Percentiles rank a stretch among this genome's conserved stretches.
Evolutionary conservation across 2,329 filamentous ascomycete species (phyloP).

Genomic region (Acarospora socialis): DNA sequence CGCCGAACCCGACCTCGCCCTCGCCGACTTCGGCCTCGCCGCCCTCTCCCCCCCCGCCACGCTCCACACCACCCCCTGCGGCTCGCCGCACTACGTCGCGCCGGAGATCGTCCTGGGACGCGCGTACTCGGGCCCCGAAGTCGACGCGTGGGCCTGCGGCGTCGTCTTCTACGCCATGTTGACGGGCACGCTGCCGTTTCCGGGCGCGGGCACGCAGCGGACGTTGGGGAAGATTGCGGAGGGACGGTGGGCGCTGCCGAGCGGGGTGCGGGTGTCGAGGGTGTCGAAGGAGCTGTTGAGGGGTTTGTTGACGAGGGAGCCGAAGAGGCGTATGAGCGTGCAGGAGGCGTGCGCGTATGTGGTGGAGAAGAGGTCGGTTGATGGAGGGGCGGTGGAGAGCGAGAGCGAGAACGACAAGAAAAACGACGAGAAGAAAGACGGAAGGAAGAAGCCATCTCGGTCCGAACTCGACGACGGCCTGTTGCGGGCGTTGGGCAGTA

Average conservation of each 20-base stretch:
- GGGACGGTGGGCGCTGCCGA: constrained; percentile 38
- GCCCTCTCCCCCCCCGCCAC: constrained; percentile 71
- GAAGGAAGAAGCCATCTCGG: too few species aligned
- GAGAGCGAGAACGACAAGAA: constrained; percentile 42
- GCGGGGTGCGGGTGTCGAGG: constrained; percentile 27
- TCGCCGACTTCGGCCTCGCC: constrained; percentile 97
- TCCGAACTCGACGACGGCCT: constrained; percentile 69
- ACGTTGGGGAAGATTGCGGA: constrained; percentile 49
- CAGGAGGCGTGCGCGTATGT: constrained; percentile 75
- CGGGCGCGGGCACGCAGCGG: constrained; percentile 39
- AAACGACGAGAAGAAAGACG: constrained; percentile 41
- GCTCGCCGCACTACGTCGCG: constrained; percentile 91
- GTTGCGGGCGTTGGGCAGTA: constrained; percentile 68
- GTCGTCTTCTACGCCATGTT: constrained; percentile 83
- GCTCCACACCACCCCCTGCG: constrained; percentile 76
- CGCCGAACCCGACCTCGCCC: constrained; percentile 90
- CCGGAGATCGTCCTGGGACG: constrained; percentile 72
- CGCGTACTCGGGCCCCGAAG: constrained; percentile 68
- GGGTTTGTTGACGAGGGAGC: constrained; percentile 65
- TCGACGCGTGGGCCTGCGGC: constrained; percentile 90
- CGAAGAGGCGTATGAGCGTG: constrained; percentile 64
- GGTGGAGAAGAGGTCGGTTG: constrained; percentile 70
- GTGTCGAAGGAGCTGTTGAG: constrained; percentile 67
- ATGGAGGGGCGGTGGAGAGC: constrained; percentile 58
- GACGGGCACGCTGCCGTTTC: constrained; percentile 71